phyloP scores from a whole-genome alignment of 805 yeast species.

The Teunomyces pallodes region DNA sequence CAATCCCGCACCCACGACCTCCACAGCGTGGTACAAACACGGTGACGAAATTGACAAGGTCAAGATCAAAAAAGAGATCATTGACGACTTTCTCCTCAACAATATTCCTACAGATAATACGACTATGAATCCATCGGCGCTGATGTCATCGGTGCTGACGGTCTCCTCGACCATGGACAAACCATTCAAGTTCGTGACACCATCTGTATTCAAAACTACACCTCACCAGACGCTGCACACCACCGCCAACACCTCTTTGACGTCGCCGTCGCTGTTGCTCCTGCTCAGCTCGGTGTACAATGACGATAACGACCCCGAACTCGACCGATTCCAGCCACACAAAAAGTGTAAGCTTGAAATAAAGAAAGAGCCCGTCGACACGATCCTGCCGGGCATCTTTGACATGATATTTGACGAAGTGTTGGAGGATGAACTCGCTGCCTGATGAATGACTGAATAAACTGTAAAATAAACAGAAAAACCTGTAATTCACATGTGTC shows the following conservation, averaged over 20 bases:
- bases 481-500: no score
- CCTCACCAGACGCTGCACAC: slow-evolving; percentile 8
- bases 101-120: slow-evolving; percentile 27
- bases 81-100: slow-evolving; percentile 37
- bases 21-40: slow-evolving; percentile 1
- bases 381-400: slow-evolving; percentile 1
- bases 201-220: slow-evolving; percentile 11
- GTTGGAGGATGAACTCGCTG: slow-evolving; percentile 18
- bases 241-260: slow-evolving; percentile 18
- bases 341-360: slow-evolving; percentile 16
- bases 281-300: slow-evolving; percentile 23
- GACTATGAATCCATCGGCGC: not conserved
- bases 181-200: slow-evolving; percentile 13
- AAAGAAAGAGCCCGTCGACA: slow-evolving; percentile 2
- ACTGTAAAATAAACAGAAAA: no score
- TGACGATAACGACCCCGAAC: slow-evolving; percentile 3
- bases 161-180: not conserved
- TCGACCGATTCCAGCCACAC: slow-evolving; percentile 8
- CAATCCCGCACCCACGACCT: slow-evolving; percentile 11
- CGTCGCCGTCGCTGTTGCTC: slow-evolving; percentile 36
- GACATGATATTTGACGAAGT: slow-evolving; percentile 29
- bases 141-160: not conserved
- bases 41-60: slow-evolving; percentile 14
- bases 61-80: slow-evolving; percentile 38
- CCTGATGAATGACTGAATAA: not conserved